These are phyloP conservation scores for Mortierella sp. DNA, from an alignment of 371 early-diverging fungal genomes.

Conservation along the genomic window DNA sequence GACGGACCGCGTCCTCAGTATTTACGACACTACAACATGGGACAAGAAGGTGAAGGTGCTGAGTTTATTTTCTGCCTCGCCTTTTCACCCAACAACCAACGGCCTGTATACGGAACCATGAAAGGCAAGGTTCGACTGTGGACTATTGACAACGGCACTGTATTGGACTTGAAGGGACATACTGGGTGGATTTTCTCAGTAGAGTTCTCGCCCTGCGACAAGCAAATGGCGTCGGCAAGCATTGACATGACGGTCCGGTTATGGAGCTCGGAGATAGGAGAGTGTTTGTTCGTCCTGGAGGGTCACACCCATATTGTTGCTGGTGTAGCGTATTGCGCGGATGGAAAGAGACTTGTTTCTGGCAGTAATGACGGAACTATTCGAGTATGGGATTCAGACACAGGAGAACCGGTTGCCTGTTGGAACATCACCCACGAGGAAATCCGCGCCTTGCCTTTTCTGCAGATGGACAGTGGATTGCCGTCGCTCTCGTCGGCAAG, in stretches of 20 bases:
- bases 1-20: not conserved
- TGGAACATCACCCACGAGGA: no score
- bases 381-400: slow-evolving; percentile 7
- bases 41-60: no score
- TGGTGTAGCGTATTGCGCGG: no score
- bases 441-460: no score
- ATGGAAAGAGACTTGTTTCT: no score
- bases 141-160: not conserved
- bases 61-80: no score
- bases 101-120: not conserved
- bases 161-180: no score
- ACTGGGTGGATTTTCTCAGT: not conserved
- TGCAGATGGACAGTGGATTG: no score
- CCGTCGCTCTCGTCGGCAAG: no score
- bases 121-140: no score
- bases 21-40: slow-evolving; percentile 7
- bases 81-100: not conserved
- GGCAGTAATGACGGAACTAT: not conserved
- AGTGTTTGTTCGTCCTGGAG: not conserved
- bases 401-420: not conserved
- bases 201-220: not conserved
- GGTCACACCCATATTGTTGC: not conserved
- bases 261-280: not conserved
- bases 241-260: not conserved
- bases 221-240: not conserved